Percentiles rank a stretch among this genome's conserved stretches.
These are phyloP conservation scores for Auriculariales sp. DNA, from an alignment of 768 basidiomycete genomes.

Conservation along the genomic window DNA sequence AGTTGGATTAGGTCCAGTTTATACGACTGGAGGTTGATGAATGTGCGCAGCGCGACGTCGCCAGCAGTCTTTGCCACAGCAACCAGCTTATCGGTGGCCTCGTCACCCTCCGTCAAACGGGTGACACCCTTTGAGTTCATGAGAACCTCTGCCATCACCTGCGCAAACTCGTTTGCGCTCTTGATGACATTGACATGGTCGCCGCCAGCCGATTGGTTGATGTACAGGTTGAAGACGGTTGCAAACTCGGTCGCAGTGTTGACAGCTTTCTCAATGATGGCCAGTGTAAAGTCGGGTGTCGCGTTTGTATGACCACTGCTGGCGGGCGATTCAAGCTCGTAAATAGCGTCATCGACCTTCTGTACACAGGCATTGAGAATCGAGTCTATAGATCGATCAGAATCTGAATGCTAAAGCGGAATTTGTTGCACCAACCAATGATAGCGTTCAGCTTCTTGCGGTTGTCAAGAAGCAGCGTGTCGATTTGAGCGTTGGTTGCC, in stretches of 20 bases:
- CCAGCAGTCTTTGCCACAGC: conserved; percentile 73
- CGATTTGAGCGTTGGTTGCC: conserved; percentile 92
- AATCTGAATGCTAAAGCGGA: background rate
- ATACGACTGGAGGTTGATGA: conserved; percentile 93
- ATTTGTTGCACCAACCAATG: conserved; percentile 56
- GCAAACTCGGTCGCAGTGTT: conserved; percentile 96
- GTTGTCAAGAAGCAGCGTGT: conserved; percentile 89
- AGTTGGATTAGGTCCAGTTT: conserved; percentile 69
- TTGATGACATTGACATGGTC: conserved; percentile 98
- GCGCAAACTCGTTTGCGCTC: conserved; percentile 90
- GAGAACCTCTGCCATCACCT: conserved; percentile 81
- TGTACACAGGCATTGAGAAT: conserved; percentile 93
- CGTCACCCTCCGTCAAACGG: conserved; percentile 79
- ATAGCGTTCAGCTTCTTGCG: conserved; percentile 96
- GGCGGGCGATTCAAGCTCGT: conserved; percentile 92
- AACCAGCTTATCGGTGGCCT: conserved; percentile 83
- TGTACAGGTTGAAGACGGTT: conserved; percentile 80
- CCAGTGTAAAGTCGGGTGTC: conserved; percentile 96
- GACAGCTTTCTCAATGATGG: conserved; percentile 94
- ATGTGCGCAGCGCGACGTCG: conserved; percentile 79
- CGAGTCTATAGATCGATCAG: conserved; percentile 44
- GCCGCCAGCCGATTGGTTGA: conserved; percentile 75
- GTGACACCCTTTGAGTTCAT: conserved; percentile 93
- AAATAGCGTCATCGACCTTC: conserved; percentile 94
- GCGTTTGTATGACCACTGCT: conserved; percentile 91